Evolutionary conservation across 352 stramenopile genomes (phyloP), one percentile per base, ranked within the genome.

Genomic region (Pythium insidiosum): DNA sequence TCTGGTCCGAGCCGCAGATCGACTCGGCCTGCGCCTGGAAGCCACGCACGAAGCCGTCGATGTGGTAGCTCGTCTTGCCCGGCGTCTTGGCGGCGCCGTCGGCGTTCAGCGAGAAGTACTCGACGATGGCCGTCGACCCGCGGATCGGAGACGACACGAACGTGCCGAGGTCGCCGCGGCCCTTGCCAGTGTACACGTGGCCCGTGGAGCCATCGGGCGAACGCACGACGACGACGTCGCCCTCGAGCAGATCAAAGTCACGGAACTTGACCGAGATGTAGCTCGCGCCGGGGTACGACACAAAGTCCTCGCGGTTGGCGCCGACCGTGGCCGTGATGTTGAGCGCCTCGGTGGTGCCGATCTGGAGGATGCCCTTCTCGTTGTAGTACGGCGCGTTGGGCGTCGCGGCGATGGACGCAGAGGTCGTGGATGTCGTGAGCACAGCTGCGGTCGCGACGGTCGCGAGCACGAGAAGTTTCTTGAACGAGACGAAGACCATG

Each of bases 1-100:
- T 56, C 29, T 88, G 66, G 37, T 51, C 63, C n/a, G 53, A 52
- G n/a, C 68, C 68, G 33, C 75, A 88, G 25, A 82, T 43, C 18
- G 67, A 66, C 30, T 80, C 70, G 13, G 55, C 23, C 11, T 52
- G n/a, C 6, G 38, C 53, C 22, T 54, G 63, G 39, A 74, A 70
- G 16, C 70, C 70, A 13, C 70, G 55, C 0, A 63, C 67, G 48
- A 70, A 85, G 0, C 59, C 68, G 0, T 41, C 48, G 46, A 83
- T 80, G 2, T 42, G 49, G 44, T 67, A 85, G 3, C 21, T 63
- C 38, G 25, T 33, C 19, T 21, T 56, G 38, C 30, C 61, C 48
- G 6, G 25, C 21, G 16, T 24, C n/a, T 9, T 33, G 9, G 31
- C 24, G 26, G 0, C 9, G 0, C 19, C 23, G 5, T 31, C 19